Conservation (phyloP, 306 rosid species). For the Arachis hypogaea region DNA sequence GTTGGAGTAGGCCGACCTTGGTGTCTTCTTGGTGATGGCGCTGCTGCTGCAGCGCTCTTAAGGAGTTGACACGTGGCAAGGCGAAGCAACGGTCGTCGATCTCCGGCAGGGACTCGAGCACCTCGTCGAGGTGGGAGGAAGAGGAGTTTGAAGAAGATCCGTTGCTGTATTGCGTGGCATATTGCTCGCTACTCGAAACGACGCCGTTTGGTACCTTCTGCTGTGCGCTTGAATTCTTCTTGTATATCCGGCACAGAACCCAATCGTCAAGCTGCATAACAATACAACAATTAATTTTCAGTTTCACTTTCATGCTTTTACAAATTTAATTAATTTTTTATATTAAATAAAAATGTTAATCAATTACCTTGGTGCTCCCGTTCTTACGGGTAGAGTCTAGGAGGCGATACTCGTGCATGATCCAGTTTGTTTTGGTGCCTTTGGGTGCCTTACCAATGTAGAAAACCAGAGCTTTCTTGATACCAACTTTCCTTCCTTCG, state of each 20-base stretch:
- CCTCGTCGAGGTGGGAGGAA: constrained; percentile 75
- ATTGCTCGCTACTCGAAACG: constrained; percentile 54
- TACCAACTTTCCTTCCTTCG: constrained; percentile 85
- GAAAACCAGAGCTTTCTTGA: constrained; percentile 87
- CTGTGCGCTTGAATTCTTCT: constrained; percentile 66
- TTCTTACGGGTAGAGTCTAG: constrained; percentile 62
- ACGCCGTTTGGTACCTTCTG: constrained; percentile 41
- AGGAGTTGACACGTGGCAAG: constrained; percentile 63
- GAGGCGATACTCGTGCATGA: constrained; percentile 96
- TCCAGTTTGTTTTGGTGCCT: constrained; percentile 95
- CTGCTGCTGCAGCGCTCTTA: constrained; percentile 40
- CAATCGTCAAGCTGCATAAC: constrained; percentile 77
- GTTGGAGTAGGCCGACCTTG: neutral
- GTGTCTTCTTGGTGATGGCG: constrained; percentile 39
- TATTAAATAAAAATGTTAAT: too few species aligned
- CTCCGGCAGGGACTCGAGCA: constrained; percentile 71
- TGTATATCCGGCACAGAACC: constrained; percentile 93
- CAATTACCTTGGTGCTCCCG: constrained; percentile 64
- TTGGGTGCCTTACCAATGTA: constrained; percentile 94
- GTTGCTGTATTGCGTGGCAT: constrained; percentile 53
- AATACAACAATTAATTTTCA: too few species aligned
- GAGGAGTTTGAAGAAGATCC: constrained; percentile 61
- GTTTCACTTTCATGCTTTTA: too few species aligned
- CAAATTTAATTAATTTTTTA: too few species aligned
- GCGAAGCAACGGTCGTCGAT: constrained; percentile 58